Percentiles rank a stretch among this genome's conserved stretches.
Evolutionary conservation across 1,284 basidiomycete genomes (phyloP).

Genomic region (Trichosporon ovoides): DNA sequence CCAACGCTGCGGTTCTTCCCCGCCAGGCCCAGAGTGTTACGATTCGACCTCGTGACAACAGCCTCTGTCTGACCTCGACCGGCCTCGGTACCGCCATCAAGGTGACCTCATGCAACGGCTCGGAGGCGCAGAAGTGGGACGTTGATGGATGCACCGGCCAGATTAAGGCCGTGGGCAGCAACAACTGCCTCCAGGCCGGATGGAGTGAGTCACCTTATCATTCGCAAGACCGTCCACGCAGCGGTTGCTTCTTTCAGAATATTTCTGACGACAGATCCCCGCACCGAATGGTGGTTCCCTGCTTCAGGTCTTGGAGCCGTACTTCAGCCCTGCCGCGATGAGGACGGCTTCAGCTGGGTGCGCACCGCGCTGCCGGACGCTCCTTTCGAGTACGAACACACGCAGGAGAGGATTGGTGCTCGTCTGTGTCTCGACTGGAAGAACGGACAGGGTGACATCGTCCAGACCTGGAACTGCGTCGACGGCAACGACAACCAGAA

Average conservation of each 20-base stretch:
- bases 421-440: conserved; percentile 37
- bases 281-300: no score
- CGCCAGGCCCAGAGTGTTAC: no score
- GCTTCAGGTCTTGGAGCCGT: no score
- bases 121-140: not conserved
- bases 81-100: not conserved
- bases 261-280: no score
- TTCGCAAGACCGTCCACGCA: no score
- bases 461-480: conserved; percentile 40
- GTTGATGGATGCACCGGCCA: not conserved
- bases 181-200: not conserved
- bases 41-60: not conserved
- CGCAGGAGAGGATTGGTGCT: conserved; percentile 22
- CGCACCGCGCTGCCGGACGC: not conserved
- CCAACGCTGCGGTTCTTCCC: no score
- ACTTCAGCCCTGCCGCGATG: no score
- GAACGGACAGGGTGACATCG: conserved; percentile 26
- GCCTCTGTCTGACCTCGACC: not conserved
- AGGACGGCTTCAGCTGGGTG: not conserved
- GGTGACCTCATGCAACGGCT: not conserved
- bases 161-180: not conserved
- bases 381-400: not conserved
- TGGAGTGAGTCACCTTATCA: not conserved
- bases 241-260: no score
- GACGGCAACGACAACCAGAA: conserved; percentile 37